A percentile compares a stretch with the other conserved stretches of the same genome.
These are phyloP conservation scores for Penicillium mononematosum DNA, from an alignment of 495 filamentous ascomycete genomes.

Conservation along the genomic window DNA sequence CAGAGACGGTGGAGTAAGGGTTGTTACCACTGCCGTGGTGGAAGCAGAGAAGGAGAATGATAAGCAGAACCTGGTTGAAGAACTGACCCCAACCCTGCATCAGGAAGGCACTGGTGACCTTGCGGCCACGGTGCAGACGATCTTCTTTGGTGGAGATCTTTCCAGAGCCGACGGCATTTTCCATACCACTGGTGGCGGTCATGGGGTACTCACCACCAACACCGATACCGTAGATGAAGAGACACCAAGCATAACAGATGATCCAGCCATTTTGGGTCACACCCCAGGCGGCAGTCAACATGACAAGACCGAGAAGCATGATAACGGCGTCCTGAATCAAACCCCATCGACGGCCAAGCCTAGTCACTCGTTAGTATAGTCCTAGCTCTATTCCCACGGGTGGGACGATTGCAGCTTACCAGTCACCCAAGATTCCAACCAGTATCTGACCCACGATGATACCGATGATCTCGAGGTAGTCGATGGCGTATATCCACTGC, in stretches of 20 bases:
- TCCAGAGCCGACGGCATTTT: slow-evolving; percentile 80
- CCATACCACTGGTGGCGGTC: slow-evolving; percentile 93
- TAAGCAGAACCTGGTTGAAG: slow-evolving; percentile 82
- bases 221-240: slow-evolving; percentile 89
- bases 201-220: slow-evolving; percentile 95
- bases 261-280: slow-evolving; percentile 82
- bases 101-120: slow-evolving; percentile 88
- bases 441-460: slow-evolving; percentile 84
- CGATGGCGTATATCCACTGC: slow-evolving; percentile 73
- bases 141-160: slow-evolving; percentile 85
- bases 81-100: slow-evolving; percentile 98
- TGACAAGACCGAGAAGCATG: slow-evolving; percentile 85
- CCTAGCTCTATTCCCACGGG: not conserved
- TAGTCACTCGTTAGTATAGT: slow-evolving; percentile 20
- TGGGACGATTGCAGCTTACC: slow-evolving; percentile 36
- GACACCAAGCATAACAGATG: slow-evolving; percentile 85
- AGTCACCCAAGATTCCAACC: slow-evolving; percentile 64
- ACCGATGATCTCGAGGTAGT: slow-evolving; percentile 83
- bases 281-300: slow-evolving; percentile 87
- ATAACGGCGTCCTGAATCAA: slow-evolving; percentile 89
- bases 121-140: slow-evolving; percentile 87
- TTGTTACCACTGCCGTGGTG: slow-evolving; percentile 68
- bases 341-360: slow-evolving; percentile 86
- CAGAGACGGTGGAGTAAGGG: slow-evolving; percentile 67
- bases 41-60: slow-evolving; percentile 76